Base-by-base conservation (phyloP, 179 eudicot genomes). In the Amaranthus tricolor region DNA sequence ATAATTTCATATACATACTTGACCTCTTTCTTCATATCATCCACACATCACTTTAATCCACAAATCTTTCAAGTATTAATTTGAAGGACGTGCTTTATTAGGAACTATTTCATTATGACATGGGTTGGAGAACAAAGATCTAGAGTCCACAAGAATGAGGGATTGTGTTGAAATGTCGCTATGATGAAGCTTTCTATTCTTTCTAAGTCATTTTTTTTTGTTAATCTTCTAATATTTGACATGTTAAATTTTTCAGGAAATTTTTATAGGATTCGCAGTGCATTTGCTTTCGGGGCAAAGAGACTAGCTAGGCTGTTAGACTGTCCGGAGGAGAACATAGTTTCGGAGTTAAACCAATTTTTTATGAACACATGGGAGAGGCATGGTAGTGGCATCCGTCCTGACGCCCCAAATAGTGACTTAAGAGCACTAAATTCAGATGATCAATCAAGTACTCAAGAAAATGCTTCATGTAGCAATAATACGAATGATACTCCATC, bases 241-340 rank as follows among this genome's bases (percentile, higher is more conserved):
- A 9, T 71, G 31, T 58, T 54, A 7, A 17, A 17, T 57, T 16
- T 74, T 73, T 65, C 85, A 94, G 98, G 98, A 63, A 94, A 94
- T 60, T 94, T 92, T 66, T 92, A 79, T 75, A 86, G 97, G 74
- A 94, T 94, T 80, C 96, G 98, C 70, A 94, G 98, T 85, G 97
- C 98, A n/a, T 94, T 94, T 85, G 87, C 90, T 11, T 90, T 86
- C 80, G 98, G 98, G 71, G 98, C 97, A 6, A 87, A 90, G 78
- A 86, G 84, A 83, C 78, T 92, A 76, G 91, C 94, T 14, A 88
- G 87, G 80, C 84, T 92, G 56, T 90, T 94, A 8, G 89, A 89
- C 62, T 94, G 97, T 77, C 90, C 97, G 2, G 77, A 82, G 73
- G 97, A 89, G 64, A 85, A 86, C 66, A 61, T 94, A 54, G 78